phyloP scores from a whole-genome alignment of 2,329 filamentous ascomycete species.

The Nigrograna mackinnonii region DNA sequence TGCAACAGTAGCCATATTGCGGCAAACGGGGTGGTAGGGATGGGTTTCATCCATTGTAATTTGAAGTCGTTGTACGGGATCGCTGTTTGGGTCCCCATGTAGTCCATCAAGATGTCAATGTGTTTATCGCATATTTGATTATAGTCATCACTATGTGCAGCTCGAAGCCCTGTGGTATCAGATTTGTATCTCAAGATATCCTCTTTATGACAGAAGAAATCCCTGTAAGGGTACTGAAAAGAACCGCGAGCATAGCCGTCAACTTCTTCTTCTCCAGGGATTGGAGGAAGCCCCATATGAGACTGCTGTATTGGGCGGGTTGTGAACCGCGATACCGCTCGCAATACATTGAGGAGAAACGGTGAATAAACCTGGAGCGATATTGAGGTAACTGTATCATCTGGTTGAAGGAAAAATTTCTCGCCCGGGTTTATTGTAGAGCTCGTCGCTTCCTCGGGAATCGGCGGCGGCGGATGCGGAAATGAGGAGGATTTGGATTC shows the following conservation, averaged over 20 bases:
- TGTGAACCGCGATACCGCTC: too few relatives aligned
- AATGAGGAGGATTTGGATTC: too few relatives aligned
- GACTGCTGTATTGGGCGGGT: too few relatives aligned
- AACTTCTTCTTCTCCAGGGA: too few relatives aligned
- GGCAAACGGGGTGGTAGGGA: constrained; percentile 7
- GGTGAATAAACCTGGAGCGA: background rate
- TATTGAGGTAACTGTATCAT: background rate
- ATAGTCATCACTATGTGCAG: constrained; percentile 2
- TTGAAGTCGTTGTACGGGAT: background rate
- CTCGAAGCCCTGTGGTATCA: background rate
- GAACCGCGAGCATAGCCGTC: too few relatives aligned
- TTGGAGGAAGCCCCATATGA: too few relatives aligned
- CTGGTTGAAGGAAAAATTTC: too few relatives aligned
- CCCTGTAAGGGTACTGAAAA: background rate
- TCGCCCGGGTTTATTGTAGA: too few relatives aligned
- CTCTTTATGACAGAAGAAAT: background rate
- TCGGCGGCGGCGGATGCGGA: too few relatives aligned
- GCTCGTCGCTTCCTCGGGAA: too few relatives aligned
- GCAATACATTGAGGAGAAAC: background rate
- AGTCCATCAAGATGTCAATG: constrained; percentile 12
- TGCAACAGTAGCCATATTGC: constrained; percentile 9
- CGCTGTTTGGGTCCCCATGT: constrained; percentile 6
- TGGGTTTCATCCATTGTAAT: constrained; percentile 2
- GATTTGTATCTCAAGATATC: background rate
- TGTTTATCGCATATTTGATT: constrained; percentile 10